phyloP scores from a whole-genome alignment of 257 asterid genomes.

The Ophiorrhiza pumila region DNA sequence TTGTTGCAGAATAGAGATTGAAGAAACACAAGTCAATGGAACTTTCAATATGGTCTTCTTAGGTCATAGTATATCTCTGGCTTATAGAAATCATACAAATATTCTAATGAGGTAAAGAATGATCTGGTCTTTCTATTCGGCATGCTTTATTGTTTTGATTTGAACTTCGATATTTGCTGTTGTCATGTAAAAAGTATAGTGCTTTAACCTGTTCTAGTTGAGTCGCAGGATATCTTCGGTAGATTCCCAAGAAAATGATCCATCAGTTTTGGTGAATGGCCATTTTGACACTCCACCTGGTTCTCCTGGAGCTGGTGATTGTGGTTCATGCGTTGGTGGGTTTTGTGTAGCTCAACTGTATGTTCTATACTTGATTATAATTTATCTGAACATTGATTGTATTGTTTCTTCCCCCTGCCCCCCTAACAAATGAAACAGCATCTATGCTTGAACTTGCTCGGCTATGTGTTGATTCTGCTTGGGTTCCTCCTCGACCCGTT shows the following conservation, averaged over 20 bases:
- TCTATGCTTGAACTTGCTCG: constrained; percentile 92
- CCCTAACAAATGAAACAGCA: constrained; percentile 50
- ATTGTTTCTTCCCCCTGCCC: constrained; percentile 18
- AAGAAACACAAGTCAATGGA: constrained; percentile 84
- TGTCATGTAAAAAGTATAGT: constrained; percentile 8
- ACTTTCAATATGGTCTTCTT: constrained; percentile 80
- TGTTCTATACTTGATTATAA: not conserved
- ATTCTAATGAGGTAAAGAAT: constrained; percentile 67
- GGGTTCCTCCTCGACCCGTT: constrained; percentile 90
- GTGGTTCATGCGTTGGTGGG: constrained; percentile 99
- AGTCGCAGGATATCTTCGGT: constrained; percentile 73
- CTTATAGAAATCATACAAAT: constrained; percentile 80
- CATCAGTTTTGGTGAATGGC: constrained; percentile 78
- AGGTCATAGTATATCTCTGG: constrained; percentile 72
- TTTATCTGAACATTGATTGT: constrained; percentile 22
- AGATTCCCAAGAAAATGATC: constrained; percentile 63
- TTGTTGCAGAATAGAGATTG: constrained; percentile 79
- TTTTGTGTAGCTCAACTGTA: constrained; percentile 17
- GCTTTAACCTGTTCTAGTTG: constrained; percentile 15
- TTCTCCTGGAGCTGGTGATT: constrained; percentile 99
- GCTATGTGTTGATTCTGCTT: constrained; percentile 75
- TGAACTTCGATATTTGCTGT: not conserved
- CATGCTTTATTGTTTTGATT: not conserved
- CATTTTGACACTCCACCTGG: constrained; percentile 90
- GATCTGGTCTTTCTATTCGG: not conserved